phyloP scores from a whole-genome alignment of 345 rosid genomes.

The Brassica incana region DNA sequence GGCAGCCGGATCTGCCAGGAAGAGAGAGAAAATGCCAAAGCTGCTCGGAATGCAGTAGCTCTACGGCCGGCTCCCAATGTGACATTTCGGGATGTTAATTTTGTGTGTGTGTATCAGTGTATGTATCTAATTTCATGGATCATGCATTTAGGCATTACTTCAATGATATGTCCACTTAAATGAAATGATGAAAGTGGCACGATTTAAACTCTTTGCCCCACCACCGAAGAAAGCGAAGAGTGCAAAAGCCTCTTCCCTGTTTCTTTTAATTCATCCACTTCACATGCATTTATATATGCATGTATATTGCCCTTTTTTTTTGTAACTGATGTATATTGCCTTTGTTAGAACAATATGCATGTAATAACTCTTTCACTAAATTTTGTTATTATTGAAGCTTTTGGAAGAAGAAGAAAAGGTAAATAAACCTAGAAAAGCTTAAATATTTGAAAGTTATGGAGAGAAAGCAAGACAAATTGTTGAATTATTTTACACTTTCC shows the following conservation, averaged over 20 bases:
- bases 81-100: too few species aligned
- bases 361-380: neutral
- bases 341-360: neutral
- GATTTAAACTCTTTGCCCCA: constrained; percentile 6
- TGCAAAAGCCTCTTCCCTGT: neutral
- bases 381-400: neutral
- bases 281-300: constrained; percentile 1
- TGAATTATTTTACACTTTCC: neutral
- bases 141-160: neutral
- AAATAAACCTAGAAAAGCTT: too few species aligned
- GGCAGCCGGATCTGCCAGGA: neutral
- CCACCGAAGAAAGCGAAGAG: neutral
- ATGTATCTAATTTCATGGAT: neutral
- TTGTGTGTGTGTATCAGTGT: neutral
- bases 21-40: neutral
- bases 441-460: neutral
- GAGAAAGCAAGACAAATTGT: neutral
- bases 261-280: neutral
- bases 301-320: neutral
- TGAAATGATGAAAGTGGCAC: constrained; percentile 6
- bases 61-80: too few species aligned
- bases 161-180: constrained; percentile 15
- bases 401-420: neutral
- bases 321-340: neutral
- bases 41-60: neutral